Evolutionary conservation across 371 early-diverging fungal genomes (phyloP).

Genomic region (Mucor ambiguus): DNA sequence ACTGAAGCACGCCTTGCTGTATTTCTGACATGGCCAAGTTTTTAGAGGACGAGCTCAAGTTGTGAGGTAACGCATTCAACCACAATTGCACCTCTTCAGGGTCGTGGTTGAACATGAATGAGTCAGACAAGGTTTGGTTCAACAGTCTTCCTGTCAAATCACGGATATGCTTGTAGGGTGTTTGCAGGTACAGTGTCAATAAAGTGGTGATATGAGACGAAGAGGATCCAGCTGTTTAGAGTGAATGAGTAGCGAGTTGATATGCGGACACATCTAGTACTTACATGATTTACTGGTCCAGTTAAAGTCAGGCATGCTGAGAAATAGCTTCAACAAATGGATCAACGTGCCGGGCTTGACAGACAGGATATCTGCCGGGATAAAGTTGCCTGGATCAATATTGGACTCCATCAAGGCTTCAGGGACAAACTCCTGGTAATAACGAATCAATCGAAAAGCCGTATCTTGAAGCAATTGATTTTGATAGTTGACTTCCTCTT

Average conservation of each 20-base stretch:
- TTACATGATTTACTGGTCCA: conserved; percentile 67
- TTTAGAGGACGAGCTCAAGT: conserved; percentile 6
- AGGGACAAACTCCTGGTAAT: conserved; percentile 71
- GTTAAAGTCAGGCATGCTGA: conserved; percentile 64
- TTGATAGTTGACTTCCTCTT: conserved; percentile 31
- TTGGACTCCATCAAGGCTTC: conserved; percentile 68
- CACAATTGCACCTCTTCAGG: conserved; percentile 63
- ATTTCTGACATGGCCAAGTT: conserved; percentile 30
- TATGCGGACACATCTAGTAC: neutral
- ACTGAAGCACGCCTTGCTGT: conserved; percentile 55
- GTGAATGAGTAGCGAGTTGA: too few species aligned
- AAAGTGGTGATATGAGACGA: conserved; percentile 64
- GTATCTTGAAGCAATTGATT: conserved; percentile 58
- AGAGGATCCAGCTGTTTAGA: conserved; percentile 43
- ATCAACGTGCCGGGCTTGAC: conserved; percentile 59
- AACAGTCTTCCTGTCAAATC: conserved; percentile 52
- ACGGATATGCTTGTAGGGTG: conserved; percentile 53
- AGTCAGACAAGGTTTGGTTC: conserved; percentile 55
- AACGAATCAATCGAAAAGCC: conserved; percentile 62
- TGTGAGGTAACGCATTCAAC: conserved; percentile 60
- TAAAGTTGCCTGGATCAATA: conserved; percentile 75
- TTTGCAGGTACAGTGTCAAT: conserved; percentile 58
- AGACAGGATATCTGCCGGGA: conserved; percentile 66
- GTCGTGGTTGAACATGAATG: conserved; percentile 68
- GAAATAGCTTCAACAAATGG: conserved; percentile 63